Evolutionary conservation across 163 green algal species (phyloP).

Genomic region (Scenedesmus sp.): DNA sequence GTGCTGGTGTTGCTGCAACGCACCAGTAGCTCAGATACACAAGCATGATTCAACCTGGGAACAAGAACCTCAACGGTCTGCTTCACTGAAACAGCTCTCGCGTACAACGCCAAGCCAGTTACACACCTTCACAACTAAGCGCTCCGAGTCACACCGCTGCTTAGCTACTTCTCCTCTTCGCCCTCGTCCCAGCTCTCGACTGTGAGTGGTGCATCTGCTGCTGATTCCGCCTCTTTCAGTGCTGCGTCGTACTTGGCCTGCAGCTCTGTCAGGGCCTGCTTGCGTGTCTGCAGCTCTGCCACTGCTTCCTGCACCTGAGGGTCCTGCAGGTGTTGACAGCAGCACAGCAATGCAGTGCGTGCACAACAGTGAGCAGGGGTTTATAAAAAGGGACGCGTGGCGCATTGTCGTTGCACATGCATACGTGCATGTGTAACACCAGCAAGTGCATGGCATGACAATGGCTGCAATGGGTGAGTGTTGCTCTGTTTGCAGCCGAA

Average conservation of each 20-base stretch:
- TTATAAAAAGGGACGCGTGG: too few relatives aligned
- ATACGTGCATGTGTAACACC: neutral
- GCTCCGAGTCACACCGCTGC: neutral
- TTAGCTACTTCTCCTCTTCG: neutral
- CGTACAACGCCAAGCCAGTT: too few relatives aligned
- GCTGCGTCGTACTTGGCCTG: constrained; percentile 27
- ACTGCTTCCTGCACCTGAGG: constrained; percentile 51
- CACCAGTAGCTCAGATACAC: too few relatives aligned
- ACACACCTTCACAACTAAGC: neutral
- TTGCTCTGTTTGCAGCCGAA: too few relatives aligned
- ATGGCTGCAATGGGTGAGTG: too few relatives aligned
- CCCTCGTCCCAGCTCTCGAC: constrained; percentile 31
- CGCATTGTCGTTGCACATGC: neutral
- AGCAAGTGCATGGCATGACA: neutral
- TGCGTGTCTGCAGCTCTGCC: constrained; percentile 47
- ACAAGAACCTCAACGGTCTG: too few relatives aligned
- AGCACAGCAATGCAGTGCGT: neutral
- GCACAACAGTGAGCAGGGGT: neutral
- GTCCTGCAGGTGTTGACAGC: constrained; percentile 21
- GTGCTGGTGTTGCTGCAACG: too few relatives aligned
- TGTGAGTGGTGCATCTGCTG: constrained; percentile 20
- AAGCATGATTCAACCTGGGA: too few relatives aligned
- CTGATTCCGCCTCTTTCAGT: constrained; percentile 33
- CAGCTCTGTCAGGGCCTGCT: constrained; percentile 43
- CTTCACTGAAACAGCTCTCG: too few relatives aligned